Conservation (phyloP, 2,329 filamentous ascomycete genomes). For the Ceratocystis destructans region DNA sequence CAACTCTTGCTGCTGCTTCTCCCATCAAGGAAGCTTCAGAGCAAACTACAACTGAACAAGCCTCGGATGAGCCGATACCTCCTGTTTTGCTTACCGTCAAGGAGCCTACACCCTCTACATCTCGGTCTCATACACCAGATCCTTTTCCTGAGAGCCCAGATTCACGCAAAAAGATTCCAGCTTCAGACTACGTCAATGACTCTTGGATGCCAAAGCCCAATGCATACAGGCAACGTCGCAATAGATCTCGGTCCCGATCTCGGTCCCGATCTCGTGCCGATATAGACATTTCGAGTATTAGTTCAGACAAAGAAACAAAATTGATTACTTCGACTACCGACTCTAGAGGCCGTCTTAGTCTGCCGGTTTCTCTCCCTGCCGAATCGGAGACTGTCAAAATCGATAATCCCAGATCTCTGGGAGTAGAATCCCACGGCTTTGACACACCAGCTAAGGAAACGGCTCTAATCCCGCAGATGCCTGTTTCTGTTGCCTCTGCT, state of each 20-base stretch:
- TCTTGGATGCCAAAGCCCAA: slow-evolving; percentile 14
- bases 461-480: too few species aligned
- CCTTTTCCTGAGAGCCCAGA: neutral
- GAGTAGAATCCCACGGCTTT: neutral
- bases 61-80: neutral
- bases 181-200: slow-evolving; percentile 14
- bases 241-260: slow-evolving; percentile 9
- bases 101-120: slow-evolving; percentile 17
- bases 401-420: neutral
- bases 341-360: slow-evolving; percentile 9
- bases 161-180: neutral
- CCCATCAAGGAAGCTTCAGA: neutral
- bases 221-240: slow-evolving; percentile 9
- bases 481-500: neutral
- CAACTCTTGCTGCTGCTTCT: neutral
- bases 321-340: slow-evolving; percentile 14
- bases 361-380: neutral
- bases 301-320: neutral
- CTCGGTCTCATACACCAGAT: slow-evolving; percentile 12
- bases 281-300: neutral
- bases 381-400: neutral
- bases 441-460: neutral
- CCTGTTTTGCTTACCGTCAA: slow-evolving; percentile 15
- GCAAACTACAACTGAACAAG: neutral
- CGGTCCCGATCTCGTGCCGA: slow-evolving; percentile 8